Conservation (phyloP, 257 asterid species). For the Linderniella brevidens region DNA sequence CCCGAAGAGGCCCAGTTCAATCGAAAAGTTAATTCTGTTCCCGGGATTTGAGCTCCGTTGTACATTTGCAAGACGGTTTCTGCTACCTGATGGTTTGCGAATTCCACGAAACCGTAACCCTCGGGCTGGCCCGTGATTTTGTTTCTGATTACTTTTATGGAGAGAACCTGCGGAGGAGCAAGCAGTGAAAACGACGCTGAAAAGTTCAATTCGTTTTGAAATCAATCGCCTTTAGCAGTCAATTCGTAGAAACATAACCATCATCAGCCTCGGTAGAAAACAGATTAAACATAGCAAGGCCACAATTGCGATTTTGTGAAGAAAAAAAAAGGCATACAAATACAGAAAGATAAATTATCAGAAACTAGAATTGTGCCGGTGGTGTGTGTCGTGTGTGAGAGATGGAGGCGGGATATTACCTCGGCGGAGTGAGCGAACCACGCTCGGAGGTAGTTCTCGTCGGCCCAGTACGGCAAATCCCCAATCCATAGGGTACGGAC, state of each 20-base stretch:
- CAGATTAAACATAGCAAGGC: too few relatives aligned
- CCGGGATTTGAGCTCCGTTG: conserved; percentile 90
- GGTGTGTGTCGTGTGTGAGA: too few relatives aligned
- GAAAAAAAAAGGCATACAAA: too few relatives aligned
- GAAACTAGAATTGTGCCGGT: too few relatives aligned
- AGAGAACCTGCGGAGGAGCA: conserved; percentile 42
- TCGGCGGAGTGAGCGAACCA: conserved; percentile 86
- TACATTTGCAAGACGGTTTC: conserved; percentile 72
- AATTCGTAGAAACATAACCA: background rate
- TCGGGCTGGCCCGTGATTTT: conserved; percentile 86
- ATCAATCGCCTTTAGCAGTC: conserved; percentile 3
- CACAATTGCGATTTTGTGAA: too few relatives aligned
- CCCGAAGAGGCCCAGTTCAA: conserved; percentile 99
- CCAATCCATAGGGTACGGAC: conserved; percentile 99
- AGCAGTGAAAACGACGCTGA: background rate
- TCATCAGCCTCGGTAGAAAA: too few relatives aligned
- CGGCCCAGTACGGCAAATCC: conserved; percentile 98
- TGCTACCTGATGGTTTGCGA: conserved; percentile 63
- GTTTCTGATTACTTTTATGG: conserved; percentile 82
- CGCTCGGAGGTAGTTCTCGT: conserved; percentile 73
- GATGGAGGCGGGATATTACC: conserved; percentile 17
- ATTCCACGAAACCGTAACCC: conserved; percentile 95
- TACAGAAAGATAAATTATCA: too few relatives aligned
- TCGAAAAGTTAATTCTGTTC: conserved; percentile 87
- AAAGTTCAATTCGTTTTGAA: conserved; percentile 1